Evolutionary conservation across 2,329 filamentous ascomycete genomes (phyloP), one percentile per base, ranked within the genome.

Genomic region (Chrysoporthe cubensis): DNA sequence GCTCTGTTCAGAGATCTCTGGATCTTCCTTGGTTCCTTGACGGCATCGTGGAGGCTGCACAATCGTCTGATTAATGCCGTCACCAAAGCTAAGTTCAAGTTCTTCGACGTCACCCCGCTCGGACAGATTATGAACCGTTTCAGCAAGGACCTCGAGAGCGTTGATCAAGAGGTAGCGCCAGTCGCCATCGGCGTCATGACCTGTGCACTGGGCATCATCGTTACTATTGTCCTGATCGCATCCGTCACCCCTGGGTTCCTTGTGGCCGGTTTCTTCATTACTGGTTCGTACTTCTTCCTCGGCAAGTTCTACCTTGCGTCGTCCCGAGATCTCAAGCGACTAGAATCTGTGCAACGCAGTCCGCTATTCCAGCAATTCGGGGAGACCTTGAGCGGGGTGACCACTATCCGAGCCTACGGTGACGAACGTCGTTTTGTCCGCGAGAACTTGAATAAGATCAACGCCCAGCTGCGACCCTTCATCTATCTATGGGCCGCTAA

Each of bases 71-170:
- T 99, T 77, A 85, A 87, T 40, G 85, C 91, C 1, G 89, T 99
- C 34, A 91, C 93, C 16, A 89, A 94, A 72, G 96, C 96, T 42
- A 95, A 94, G 77, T 98, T 99, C 84, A 94, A 92, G 76, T 99
- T 99, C 82, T 99, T 99, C 75, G 96, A 99, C 75, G 91, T 95
- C 1, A 99, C 96, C 0, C 96, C 96, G 2, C 87, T 98, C 0
- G 96, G 96, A 14, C 95, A 97, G 79, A 85, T 99, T 74, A 98
- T 98, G 90, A 99, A 99, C 79, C 89, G 96, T 26, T 99, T 99
- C 81, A 98, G 95, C 77, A 98, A 98, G 79, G 96, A 99, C 77
- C 87, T 99, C 16, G 94, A 99, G 78, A 90, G 94, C 13, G 86
- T 99, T 26, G 96, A 99, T 73, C 96, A 99, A 77, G 96, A 99